These are phyloP conservation scores for Psilocybe azurescens DNA, from an alignment of 768 basidiomycete species.

Conservation along the genomic window DNA sequence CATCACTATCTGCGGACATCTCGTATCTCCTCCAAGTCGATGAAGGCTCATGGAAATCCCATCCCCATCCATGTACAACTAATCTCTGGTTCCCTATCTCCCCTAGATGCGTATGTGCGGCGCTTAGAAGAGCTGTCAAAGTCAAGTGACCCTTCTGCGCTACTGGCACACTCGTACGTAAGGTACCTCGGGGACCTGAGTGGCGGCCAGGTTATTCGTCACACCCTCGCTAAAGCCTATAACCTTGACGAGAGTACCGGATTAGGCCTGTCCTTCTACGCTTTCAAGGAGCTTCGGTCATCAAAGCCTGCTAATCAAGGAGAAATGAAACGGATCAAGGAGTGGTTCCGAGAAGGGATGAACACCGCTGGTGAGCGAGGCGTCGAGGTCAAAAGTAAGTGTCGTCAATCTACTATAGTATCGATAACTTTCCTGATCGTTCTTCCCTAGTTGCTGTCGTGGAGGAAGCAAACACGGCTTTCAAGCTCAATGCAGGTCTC, in stretches of 20 bases:
- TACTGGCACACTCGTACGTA: conserved; percentile 84
- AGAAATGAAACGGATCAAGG: conserved; percentile 76
- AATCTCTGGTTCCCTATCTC: conserved; percentile 46
- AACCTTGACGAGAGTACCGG: conserved; percentile 55
- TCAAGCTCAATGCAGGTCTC: conserved; percentile 51
- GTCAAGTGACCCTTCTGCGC: conserved; percentile 49
- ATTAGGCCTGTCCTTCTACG: conserved; percentile 69
- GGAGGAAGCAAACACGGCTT: conserved; percentile 54
- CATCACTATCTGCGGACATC: conserved; percentile 70
- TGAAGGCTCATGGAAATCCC: conserved; percentile 56
- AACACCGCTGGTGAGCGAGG: conserved; percentile 51
- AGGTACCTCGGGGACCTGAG: conserved; percentile 83
- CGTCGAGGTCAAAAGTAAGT: conserved; percentile 46
- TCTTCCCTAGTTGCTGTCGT: conserved; percentile 44
- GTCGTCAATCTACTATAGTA: background rate
- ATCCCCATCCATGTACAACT: conserved; percentile 57
- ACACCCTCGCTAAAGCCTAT: conserved; percentile 70
- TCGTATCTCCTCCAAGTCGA: conserved; percentile 59
- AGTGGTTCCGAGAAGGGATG: conserved; percentile 68
- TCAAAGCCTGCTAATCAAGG: conserved; percentile 51
- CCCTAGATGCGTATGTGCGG: conserved; percentile 55
- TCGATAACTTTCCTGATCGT: background rate
- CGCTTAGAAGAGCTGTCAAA: conserved; percentile 57
- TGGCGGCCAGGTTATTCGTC: conserved; percentile 75
- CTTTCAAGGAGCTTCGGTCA: conserved; percentile 62